Base-by-base conservation (phyloP, 805 yeast genomes). In the Metschnikowia lochheadii region DNA sequence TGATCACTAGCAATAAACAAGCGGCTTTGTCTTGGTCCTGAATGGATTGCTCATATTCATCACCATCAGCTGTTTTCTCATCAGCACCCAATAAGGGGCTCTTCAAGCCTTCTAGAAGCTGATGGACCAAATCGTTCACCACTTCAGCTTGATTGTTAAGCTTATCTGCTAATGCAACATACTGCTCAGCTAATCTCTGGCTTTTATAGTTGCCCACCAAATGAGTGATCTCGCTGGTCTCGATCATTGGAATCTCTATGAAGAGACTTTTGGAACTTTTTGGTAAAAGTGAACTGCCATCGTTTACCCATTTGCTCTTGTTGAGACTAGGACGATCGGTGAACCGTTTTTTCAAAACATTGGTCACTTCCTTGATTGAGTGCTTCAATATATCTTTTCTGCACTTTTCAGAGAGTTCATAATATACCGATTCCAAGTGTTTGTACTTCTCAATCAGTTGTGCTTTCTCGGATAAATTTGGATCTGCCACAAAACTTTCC, bases 1-100 rank as follows among this genome's bases (percentile, higher is more conserved):
- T 81, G 6, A 87, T 52, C 17, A 80, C 77, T 46, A 80, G 81
- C 51, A 87, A 69, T 50, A 81, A 76, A 0, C 80, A 75, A 38
- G 81, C 80, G 0, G 85, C 85, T 51, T 78, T 75, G 51, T 86
- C 95, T 64, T 92, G 98, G 43, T 80, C 84, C 39, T 81, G 80
- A 44, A 92, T 70, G 0, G 96, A 83, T 4, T 77, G 78, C 11
- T 81, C 83, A 65, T 91, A 94, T 60, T 90, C 97, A 45, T 82
- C 86, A 13, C 91, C 90, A 47, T 84, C 82, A 2, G 83, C 82
- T 35, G 68, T 70, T 32, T 67, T 66, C 46, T 82, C 53, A 6
- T 40, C 84, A 32, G 64, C 66, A 3, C 64, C 58, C 37, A 80
- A 67, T 6, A 87, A 71, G 0, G 82, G 82, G n/a, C 70, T 71